Conservation (phyloP, 2,329 filamentous ascomycete genomes). For the Colletotrichum australisinense region DNA sequence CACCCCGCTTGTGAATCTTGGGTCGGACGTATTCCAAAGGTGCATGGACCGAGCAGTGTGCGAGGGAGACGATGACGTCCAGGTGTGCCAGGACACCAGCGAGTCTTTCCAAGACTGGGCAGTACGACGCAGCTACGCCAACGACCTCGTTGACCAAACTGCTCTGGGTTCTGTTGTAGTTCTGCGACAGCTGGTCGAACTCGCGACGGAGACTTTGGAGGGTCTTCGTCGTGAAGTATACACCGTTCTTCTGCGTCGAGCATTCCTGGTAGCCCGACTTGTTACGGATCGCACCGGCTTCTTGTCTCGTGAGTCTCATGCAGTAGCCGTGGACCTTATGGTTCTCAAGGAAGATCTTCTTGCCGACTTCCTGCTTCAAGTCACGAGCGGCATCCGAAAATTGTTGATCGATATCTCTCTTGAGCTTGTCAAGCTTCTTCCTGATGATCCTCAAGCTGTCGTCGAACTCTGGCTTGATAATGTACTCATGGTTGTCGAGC, state of each 20-base stretch:
- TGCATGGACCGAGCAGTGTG: slow-evolving; percentile 92
- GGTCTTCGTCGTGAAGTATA: slow-evolving; percentile 93
- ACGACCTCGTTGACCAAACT: slow-evolving; percentile 94
- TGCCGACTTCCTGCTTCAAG: slow-evolving; percentile 91
- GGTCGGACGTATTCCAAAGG: slow-evolving; percentile 92
- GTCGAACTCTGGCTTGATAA: slow-evolving; percentile 99
- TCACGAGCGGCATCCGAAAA: slow-evolving; percentile 82
- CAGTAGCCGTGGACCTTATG: slow-evolving; percentile 97
- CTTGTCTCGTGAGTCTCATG: slow-evolving; percentile 90
- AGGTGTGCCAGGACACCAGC: slow-evolving; percentile 91
- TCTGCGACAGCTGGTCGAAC: slow-evolving; percentile 92
- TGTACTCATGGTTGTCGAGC: slow-evolving; percentile 96
- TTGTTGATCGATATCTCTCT: slow-evolving; percentile 84
- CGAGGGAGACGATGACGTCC: slow-evolving; percentile 94
- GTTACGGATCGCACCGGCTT: slow-evolving; percentile 93
- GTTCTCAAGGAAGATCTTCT: slow-evolving; percentile 98
- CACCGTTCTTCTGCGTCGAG: slow-evolving; percentile 98
- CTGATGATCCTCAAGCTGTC: slow-evolving; percentile 88
- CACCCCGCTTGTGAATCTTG: slow-evolving; percentile 88
- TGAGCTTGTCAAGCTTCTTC: slow-evolving; percentile 88
- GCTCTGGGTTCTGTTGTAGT: slow-evolving; percentile 94
- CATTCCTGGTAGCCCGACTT: slow-evolving; percentile 92
- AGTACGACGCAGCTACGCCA: slow-evolving; percentile 92
- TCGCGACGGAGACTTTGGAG: slow-evolving; percentile 86
- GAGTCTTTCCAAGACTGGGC: slow-evolving; percentile 89